Conservation (phyloP, 2,329 filamentous ascomycete genomes). For the Sphaerulina musiva region DNA sequence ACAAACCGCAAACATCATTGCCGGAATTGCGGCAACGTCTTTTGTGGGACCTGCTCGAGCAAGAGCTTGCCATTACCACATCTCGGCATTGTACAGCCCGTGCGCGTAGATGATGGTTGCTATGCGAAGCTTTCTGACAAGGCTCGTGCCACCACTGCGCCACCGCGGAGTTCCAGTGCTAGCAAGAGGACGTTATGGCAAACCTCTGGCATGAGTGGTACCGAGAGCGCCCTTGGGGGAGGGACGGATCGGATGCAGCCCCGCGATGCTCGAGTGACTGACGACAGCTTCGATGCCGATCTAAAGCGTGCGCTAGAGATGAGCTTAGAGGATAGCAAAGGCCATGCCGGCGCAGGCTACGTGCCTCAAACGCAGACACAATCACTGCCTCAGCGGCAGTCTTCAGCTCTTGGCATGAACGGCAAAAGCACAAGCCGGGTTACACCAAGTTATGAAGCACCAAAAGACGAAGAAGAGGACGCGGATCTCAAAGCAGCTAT, state of each 20-base stretch:
- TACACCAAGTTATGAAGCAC: slow-evolving; percentile 19
- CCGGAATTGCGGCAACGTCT: slow-evolving; percentile 94
- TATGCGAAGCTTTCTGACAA: slow-evolving; percentile 82
- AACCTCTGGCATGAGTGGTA: slow-evolving; percentile 36
- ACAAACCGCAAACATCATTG: slow-evolving; percentile 99
- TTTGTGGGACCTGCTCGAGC: slow-evolving; percentile 88
- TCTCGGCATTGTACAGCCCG: slow-evolving; percentile 82
- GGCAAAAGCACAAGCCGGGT: slow-evolving; percentile 27
- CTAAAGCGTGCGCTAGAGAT: slow-evolving; percentile 89
- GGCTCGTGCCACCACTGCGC: slow-evolving; percentile 38
- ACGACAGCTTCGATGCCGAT: slow-evolving; percentile 86
- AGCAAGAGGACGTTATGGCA: slow-evolving; percentile 53
- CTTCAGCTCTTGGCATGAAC: slow-evolving; percentile 29
- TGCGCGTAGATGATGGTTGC: slow-evolving; percentile 93
- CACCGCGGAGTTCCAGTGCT: slow-evolving; percentile 25
- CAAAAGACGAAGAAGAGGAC: slow-evolving; percentile 67
- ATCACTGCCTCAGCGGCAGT: slow-evolving; percentile 12
- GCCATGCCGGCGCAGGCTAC: slow-evolving; percentile 63
- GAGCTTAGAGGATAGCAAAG: slow-evolving; percentile 90
- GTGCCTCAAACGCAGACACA: slow-evolving; percentile 49
- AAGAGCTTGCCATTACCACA: slow-evolving; percentile 85
- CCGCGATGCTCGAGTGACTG: slow-evolving; percentile 65
- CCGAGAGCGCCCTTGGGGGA: neutral
- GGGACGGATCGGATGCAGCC: slow-evolving; percentile 65
- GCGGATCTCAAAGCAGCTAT: slow-evolving; percentile 91